A percentile compares a stretch with the other conserved stretches of the same genome.
These are phyloP conservation scores for Xenosphaeropsis pyriputrescens DNA, from an alignment of 2,329 filamentous ascomycete genomes.

Conservation along the genomic window DNA sequence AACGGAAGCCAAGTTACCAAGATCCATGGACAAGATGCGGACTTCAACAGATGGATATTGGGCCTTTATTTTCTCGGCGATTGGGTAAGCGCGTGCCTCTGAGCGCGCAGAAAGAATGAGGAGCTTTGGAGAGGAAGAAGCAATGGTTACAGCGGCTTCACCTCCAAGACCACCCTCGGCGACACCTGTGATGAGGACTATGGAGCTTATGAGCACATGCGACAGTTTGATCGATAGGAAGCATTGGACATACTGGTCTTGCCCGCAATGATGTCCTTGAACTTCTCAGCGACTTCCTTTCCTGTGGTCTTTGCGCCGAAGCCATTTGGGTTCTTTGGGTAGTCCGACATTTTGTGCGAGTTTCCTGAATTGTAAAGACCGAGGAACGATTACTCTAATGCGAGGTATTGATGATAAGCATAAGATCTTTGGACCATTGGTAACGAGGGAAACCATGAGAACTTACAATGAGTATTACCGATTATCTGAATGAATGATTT, in stretches of 20 bases:
- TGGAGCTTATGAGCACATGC: no score
- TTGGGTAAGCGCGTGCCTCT: slow-evolving; percentile 12
- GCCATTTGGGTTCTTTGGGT: background rate
- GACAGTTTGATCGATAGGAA: no score
- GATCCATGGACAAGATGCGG: slow-evolving; percentile 17
- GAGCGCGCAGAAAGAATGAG: slow-evolving; percentile 11
- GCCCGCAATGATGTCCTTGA: background rate
- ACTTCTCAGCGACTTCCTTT: background rate
- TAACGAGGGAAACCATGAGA: no score
- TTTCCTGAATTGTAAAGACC: no score
- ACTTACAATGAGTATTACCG: no score
- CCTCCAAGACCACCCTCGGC: slow-evolving; percentile 1
- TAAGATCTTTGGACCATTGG: no score
- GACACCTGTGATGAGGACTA: slow-evolving; percentile 3
- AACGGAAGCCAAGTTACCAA: slow-evolving; percentile 18
- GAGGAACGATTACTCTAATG: no score
- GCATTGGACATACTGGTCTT: background rate
- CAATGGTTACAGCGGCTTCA: background rate
- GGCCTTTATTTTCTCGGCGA: background rate
- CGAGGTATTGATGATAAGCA: no score
- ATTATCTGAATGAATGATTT: no score
- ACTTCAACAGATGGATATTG: background rate
- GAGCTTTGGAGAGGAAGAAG: slow-evolving; percentile 5
- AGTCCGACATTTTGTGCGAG: no score
- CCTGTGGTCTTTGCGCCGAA: background rate